phyloP scores from a whole-genome alignment of 192 early-diverging fungal species.

The Mortierella alpina region DNA sequence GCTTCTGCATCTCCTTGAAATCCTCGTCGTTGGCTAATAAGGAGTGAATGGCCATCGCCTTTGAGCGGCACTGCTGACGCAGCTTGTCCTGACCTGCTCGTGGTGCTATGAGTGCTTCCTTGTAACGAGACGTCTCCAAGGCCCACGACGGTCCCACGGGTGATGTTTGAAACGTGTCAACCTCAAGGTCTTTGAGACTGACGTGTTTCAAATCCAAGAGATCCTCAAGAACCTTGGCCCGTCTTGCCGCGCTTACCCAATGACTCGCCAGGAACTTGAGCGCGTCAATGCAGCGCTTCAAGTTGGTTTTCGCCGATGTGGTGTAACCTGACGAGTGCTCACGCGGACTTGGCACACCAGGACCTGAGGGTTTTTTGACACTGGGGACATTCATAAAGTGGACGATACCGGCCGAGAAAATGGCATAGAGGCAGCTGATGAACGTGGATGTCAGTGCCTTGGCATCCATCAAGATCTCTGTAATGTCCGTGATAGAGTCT shows the following conservation, averaged over 20 bases:
- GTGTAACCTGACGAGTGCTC: not conserved
- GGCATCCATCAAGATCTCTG: constrained; percentile 40
- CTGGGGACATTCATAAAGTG: constrained; percentile 55
- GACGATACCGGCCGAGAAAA: constrained; percentile 53
- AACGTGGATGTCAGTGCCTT: constrained; percentile 39
- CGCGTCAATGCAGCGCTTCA: constrained; percentile 49
- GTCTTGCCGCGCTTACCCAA: constrained; percentile 42
- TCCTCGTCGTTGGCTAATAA: constrained; percentile 43
- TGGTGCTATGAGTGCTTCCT: constrained; percentile 9
- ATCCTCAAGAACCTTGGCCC: constrained; percentile 51
- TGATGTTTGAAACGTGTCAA: constrained; percentile 25
- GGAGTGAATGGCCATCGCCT: constrained; percentile 49
- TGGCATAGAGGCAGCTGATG: constrained; percentile 49
- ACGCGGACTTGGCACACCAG: no score
- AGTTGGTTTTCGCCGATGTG: constrained; percentile 34
- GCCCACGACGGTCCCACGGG: constrained; percentile 35
- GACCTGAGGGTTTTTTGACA: constrained; percentile 16
- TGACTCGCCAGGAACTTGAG: constrained; percentile 41
- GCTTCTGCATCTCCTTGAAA: constrained; percentile 19
- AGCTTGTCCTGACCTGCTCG: constrained; percentile 30
- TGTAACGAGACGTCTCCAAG: constrained; percentile 10
- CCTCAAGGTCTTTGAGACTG: constrained; percentile 41
- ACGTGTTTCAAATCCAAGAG: constrained; percentile 49
- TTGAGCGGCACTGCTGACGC: constrained; percentile 48
- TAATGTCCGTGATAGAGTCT: constrained; percentile 49